Evolutionary conservation across 2,329 filamentous ascomycete species (phyloP).

Genomic region (Exserohilum turcica): DNA sequence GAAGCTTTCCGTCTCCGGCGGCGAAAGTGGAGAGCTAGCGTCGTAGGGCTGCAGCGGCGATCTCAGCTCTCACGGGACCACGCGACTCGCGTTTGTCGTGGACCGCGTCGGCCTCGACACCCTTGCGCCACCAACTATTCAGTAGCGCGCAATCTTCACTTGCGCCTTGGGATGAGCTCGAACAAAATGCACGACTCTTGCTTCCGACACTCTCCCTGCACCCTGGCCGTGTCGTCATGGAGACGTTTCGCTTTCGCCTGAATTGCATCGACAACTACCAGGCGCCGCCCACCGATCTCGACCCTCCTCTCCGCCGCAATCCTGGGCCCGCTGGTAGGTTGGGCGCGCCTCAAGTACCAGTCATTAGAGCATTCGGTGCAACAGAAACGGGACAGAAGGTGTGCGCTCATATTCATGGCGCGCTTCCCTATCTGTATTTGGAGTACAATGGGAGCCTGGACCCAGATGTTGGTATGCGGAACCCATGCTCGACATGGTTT

Average conservation of each 20-base stretch:
- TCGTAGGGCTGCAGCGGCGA: conserved; percentile 37
- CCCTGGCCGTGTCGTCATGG: conserved; percentile 55
- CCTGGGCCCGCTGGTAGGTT: conserved; percentile 60
- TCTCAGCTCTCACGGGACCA: conserved; percentile 27
- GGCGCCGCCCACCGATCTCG: conserved; percentile 74
- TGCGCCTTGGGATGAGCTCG: conserved; percentile 7
- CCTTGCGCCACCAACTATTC: not conserved
- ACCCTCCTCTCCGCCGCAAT: conserved; percentile 75
- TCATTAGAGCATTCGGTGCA: conserved; percentile 88
- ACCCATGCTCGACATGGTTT: not conserved
- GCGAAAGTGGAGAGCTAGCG: conserved; percentile 31
- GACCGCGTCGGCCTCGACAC: conserved; percentile 13
- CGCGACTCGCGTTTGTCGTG: conserved; percentile 21
- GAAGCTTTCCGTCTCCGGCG: conserved; percentile 16
- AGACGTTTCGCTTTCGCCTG: conserved; percentile 84
- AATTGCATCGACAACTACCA: conserved; percentile 98
- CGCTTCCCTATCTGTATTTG: conserved; percentile 93
- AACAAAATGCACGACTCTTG: conserved; percentile 19
- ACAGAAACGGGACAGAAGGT: conserved; percentile 96
- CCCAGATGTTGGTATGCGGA: conserved; percentile 66
- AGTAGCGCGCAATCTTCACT: not conserved
- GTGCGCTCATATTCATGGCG: conserved; percentile 93
- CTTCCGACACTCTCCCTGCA: not conserved
- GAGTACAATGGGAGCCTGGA: conserved; percentile 76
- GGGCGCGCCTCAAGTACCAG: conserved; percentile 75